These are phyloP conservation scores for Saccharomycopsis javanensis DNA, from an alignment of 805 yeast species.

Conservation along the genomic window DNA sequence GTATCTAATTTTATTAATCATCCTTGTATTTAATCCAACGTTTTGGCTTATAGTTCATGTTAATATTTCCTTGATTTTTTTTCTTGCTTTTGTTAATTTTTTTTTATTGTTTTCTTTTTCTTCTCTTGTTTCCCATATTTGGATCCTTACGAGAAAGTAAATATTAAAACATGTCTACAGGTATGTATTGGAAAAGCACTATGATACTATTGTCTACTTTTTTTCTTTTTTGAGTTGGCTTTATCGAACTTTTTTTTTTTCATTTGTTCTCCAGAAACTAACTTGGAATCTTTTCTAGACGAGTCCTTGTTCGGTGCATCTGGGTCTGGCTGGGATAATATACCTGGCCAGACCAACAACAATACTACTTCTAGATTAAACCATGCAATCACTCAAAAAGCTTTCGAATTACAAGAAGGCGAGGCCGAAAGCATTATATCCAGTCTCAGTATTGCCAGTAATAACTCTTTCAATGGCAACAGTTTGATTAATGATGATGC, in stretches of 20 bases:
- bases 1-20: not conserved
- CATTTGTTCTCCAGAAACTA: not conserved
- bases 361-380: not conserved
- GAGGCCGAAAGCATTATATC: conserved; percentile 27
- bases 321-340: not conserved
- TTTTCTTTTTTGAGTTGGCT: not conserved
- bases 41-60: not conserved
- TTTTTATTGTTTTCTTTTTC: not conserved
- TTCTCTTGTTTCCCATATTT: not conserved
- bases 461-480: conserved; percentile 9
- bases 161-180: not conserved
- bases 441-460: conserved; percentile 24
- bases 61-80: not conserved
- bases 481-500: conserved; percentile 24
- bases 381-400: not conserved
- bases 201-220: not conserved
- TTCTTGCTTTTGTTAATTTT: not conserved
- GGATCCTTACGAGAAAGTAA: not conserved
- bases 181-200: not conserved
- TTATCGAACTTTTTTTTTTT: not conserved
- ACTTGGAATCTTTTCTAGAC: not conserved
- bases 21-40: not conserved
- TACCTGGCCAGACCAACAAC: not conserved
- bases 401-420: not conserved
- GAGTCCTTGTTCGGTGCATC: not conserved